Conservation (phyloP, 2,329 filamentous ascomycete genomes). For the Diplocarpon mali region DNA sequence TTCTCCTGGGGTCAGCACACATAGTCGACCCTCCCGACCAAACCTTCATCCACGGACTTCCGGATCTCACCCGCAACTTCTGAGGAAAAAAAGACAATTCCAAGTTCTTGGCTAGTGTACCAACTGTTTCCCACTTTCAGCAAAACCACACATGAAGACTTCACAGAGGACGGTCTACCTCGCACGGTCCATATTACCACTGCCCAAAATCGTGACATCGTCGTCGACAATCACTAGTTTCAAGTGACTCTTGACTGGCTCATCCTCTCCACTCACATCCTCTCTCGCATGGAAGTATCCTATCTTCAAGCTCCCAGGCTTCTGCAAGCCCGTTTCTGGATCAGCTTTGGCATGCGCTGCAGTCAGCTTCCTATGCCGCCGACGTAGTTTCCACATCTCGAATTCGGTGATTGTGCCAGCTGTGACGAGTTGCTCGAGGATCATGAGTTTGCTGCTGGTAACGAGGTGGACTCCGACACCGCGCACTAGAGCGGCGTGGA, state of each 20-base stretch:
- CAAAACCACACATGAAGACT: background rate
- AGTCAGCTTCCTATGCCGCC: constrained; percentile 35
- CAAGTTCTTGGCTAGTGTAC: constrained; percentile 79
- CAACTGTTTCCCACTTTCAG: constrained; percentile 35
- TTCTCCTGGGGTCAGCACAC: background rate
- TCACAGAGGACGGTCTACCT: constrained; percentile 28
- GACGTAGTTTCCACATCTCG: constrained; percentile 49
- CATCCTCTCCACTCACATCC: constrained; percentile 26
- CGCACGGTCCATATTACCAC: constrained; percentile 74
- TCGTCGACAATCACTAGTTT: constrained; percentile 68
- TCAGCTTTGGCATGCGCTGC: constrained; percentile 12
- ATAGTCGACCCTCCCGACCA: constrained; percentile 15
- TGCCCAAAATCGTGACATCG: constrained; percentile 58
- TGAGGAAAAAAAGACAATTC: constrained; percentile 43
- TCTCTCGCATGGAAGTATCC: constrained; percentile 24
- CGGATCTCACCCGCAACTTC: constrained; percentile 27
- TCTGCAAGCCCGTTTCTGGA: constrained; percentile 10
- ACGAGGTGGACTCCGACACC: constrained; percentile 59
- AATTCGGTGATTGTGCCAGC: constrained; percentile 61
- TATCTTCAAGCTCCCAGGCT: constrained; percentile 21
- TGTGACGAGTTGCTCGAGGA: constrained; percentile 71
- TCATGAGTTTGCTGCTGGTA: constrained; percentile 61
- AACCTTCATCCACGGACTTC: constrained; percentile 7
- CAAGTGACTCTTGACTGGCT: constrained; percentile 65
- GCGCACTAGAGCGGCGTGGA: constrained; percentile 49